Base-by-base conservation (phyloP, 2,329 filamentous ascomycete genomes). In the Helicocarpus griseus region DNA sequence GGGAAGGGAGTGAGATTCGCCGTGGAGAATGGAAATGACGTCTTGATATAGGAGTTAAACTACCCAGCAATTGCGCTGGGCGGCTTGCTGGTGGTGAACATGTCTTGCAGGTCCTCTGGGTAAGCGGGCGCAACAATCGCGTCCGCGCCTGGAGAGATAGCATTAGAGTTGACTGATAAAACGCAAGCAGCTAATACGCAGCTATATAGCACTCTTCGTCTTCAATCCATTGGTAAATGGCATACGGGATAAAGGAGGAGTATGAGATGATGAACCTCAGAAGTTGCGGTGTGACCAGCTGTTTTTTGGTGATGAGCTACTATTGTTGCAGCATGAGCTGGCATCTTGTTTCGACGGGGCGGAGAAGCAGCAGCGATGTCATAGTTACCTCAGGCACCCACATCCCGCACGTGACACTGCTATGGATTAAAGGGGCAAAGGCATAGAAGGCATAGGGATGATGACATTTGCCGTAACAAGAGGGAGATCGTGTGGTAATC, bases 11-110 rank as follows among this genome's bases (percentile, higher is more conserved):
- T 5, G 58, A 52, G 52, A 56, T 60, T 22, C 56, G 61, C 48
- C 35, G 49, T 44, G 56, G 46, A 33, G 57, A 58, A 48, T 66
- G 57, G 43, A 64, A 49, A 21, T 26, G 58, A 31, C 36, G 47
- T 41, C 17, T 33, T 22, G 6, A 36, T 47, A 45, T 19, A 21
- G n/a, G n/a, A 6, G 5, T 31, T 21, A 9, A 5, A 31, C 26
- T 31, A 9, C 22, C 29, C 5, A 24, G 31, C 6, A 31, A 7
- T 7, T 24, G 45, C 29, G 13, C 21, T 7, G 45, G 21, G 21
- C 24, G 19, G 24, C 22, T 47, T 14, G 9, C 4, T 14, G 2
- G 31, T 7, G 21, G 29, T 36, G 19, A 47, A 24, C 31, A 24
- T 36, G 45, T 7, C 26, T 17, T 47, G 21, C 14, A n/a, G 17